Percentiles rank a stretch among this genome's conserved stretches.
These are phyloP conservation scores for Neospora caninum DNA, from an alignment of 169 alveolate species.

Conservation along the genomic window DNA sequence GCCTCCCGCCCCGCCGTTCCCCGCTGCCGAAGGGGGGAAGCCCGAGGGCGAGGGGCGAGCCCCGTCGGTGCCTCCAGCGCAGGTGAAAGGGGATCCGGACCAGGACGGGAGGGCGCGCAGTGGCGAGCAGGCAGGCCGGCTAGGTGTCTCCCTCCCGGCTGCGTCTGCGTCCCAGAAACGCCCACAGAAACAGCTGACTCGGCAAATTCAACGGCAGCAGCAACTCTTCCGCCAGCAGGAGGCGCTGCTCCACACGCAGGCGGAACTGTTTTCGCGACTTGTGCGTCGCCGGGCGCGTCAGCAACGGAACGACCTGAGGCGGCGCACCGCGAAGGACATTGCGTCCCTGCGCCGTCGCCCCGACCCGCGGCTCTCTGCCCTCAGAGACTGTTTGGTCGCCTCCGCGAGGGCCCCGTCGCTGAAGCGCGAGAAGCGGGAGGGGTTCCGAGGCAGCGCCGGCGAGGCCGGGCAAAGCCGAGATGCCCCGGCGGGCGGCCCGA, in stretches of 20 bases:
- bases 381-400: background rate
- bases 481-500: background rate
- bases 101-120: background rate
- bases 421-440: background rate
- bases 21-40: background rate
- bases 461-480: too few species aligned
- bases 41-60: background rate
- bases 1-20: background rate
- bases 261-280: background rate
- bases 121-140: background rate
- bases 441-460: too few species aligned
- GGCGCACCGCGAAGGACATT: background rate
- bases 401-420: background rate
- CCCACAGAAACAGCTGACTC: background rate
- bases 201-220: background rate
- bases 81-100: background rate
- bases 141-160: background rate
- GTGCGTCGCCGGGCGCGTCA: background rate
- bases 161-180: background rate
- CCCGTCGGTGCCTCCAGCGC: background rate
- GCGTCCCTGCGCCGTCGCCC: background rate
- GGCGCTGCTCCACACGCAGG: background rate
- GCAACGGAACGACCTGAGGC: background rate
- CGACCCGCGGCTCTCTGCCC: background rate
- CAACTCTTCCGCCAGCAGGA: constrained; percentile 36